Evolutionary conservation across 106 monocot genomes (phyloP).

Genomic region (Dactylorhiza incarnata): DNA sequence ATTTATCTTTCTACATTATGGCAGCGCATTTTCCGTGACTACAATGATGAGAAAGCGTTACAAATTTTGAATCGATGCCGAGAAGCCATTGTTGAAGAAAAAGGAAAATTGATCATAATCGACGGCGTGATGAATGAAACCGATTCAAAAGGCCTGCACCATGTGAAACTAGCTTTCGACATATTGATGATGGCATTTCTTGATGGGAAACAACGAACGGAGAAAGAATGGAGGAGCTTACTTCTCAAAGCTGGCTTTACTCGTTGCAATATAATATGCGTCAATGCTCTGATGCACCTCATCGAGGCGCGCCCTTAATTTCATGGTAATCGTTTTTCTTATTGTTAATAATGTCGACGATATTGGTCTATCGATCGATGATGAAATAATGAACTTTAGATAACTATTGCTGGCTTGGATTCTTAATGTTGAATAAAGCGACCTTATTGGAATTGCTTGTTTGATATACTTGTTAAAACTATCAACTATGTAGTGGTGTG

Average conservation of each 20-base stretch:
- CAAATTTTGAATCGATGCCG: constrained; percentile 1
- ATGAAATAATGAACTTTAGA: no score
- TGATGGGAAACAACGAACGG: constrained; percentile 9
- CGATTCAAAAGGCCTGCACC: not conserved
- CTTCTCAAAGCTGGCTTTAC: constrained; percentile 4
- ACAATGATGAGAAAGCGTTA: constrained; percentile 1
- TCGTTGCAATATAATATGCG: not conserved
- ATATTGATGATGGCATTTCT: constrained; percentile 13
- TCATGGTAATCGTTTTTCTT: no score
- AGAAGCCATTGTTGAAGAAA: constrained; percentile 9
- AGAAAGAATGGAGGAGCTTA: constrained; percentile 13
- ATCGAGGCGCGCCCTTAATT: constrained; percentile 10
- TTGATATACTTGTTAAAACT: no score
- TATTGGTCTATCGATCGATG: no score
- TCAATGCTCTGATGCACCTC: constrained; percentile 5
- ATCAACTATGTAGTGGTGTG: no score
- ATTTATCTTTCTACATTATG: not conserved
- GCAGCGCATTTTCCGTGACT: constrained; percentile 8
- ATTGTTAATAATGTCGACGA: no score
- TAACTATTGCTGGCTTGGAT: no score
- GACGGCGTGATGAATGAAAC: not conserved
- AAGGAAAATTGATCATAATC: constrained; percentile 7
- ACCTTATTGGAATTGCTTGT: no score
- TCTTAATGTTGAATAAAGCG: no score
- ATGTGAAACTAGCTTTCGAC: constrained; percentile 1